A percentile compares a stretch with the other conserved stretches of the same genome.
Evolutionary conservation across 352 stramenopile genomes (phyloP).

Genomic region (Saprolegnia diclina): DNA sequence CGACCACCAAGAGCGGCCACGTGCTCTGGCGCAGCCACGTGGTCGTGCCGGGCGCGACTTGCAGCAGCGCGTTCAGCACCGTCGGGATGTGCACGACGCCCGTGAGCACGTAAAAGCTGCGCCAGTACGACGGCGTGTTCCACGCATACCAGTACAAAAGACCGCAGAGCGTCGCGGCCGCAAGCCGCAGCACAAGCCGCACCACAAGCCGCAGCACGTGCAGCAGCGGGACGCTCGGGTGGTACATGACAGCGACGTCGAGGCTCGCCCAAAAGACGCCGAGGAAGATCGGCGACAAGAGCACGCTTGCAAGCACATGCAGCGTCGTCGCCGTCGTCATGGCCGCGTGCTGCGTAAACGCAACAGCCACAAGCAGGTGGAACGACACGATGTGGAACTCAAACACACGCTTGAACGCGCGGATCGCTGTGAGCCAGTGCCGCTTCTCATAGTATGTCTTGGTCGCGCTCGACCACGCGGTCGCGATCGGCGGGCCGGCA

Average conservation of each 20-base stretch:
- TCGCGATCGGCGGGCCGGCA: conserved; percentile 70
- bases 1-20: conserved; percentile 53
- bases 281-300: conserved; percentile 88
- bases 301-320: conserved; percentile 86
- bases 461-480: conserved; percentile 82
- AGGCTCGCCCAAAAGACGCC: conserved; percentile 87
- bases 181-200: conserved; percentile 73
- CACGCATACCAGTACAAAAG: conserved; percentile 80
- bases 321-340: conserved; percentile 43
- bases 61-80: conserved; percentile 64
- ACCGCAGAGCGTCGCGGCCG: conserved; percentile 49
- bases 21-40: conserved; percentile 76
- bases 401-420: conserved; percentile 93
- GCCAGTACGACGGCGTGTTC: conserved; percentile 54
- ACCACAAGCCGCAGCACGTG: conserved; percentile 81
- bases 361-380: conserved; percentile 90
- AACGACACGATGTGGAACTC: conserved; percentile 98
- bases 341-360: conserved; percentile 89
- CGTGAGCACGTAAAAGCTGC: conserved; percentile 53
- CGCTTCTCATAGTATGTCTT: conserved; percentile 99
- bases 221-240: conserved; percentile 40
- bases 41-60: conserved; percentile 67
- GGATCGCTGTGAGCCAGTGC: conserved; percentile 93
- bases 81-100: conserved; percentile 63
- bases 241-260: conserved; percentile 86